Evolutionary conservation across 768 basidiomycete species (phyloP).

Genomic region (Kwoniella europaea): DNA sequence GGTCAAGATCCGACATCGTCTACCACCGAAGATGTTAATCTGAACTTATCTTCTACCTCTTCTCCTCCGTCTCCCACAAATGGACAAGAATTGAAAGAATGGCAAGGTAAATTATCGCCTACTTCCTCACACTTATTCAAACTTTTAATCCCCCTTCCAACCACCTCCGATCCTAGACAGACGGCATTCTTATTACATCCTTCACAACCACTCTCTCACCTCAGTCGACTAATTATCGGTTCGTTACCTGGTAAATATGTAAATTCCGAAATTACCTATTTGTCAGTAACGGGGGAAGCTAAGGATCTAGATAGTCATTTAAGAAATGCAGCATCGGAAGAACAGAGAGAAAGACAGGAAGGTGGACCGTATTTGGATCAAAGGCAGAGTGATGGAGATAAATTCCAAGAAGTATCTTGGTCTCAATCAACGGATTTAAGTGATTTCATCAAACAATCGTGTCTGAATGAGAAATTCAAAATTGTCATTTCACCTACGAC

Average conservation of each 20-base stretch:
- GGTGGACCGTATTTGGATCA: conserved; percentile 56
- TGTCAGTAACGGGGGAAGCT: conserved; percentile 53
- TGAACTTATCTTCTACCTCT: background rate
- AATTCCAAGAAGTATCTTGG: conserved; percentile 63
- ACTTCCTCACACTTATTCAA: conserved; percentile 73
- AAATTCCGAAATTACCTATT: conserved; percentile 51
- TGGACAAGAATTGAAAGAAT: background rate
- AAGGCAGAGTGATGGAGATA: conserved; percentile 33
- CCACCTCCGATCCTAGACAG: conserved; percentile 56
- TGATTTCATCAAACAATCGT: conserved; percentile 71
- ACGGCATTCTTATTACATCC: conserved; percentile 71
- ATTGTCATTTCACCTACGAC: conserved; percentile 57
- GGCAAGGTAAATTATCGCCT: conserved; percentile 66
- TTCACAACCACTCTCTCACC: conserved; percentile 71
- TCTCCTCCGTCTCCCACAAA: background rate
- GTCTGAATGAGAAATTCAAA: conserved; percentile 64
- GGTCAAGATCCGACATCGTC: conserved; percentile 19
- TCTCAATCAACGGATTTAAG: conserved; percentile 69
- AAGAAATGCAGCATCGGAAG: conserved; percentile 28
- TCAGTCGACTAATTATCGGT: conserved; percentile 65
- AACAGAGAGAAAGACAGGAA: conserved; percentile 34
- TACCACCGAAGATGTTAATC: background rate
- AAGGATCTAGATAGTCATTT: conserved; percentile 46
- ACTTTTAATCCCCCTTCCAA: conserved; percentile 65
- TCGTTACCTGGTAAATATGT: conserved; percentile 48